A percentile compares a stretch with the other conserved stretches of the same genome.
phyloP scores from a whole-genome alignment of 164 flowering plant species.

The Umbilicus rupestris region DNA sequence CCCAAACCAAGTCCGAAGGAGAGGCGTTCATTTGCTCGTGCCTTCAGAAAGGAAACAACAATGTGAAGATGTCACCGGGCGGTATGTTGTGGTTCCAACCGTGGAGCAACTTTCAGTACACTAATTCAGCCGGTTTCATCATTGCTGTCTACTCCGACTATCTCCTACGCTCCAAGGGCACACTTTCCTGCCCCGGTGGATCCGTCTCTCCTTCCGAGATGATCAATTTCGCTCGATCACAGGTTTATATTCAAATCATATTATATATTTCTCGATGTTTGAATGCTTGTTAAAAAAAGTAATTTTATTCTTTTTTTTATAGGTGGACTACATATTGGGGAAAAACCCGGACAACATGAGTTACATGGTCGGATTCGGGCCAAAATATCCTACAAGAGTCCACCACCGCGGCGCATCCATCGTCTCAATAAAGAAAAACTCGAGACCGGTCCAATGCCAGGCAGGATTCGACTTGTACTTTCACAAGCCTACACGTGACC shows the following conservation, averaged over 20 bases:
- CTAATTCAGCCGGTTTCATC: constrained; percentile 26
- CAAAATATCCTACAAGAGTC: constrained; percentile 30
- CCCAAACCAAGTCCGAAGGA: constrained; percentile 21
- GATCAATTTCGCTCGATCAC: constrained; percentile 14
- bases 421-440: constrained; percentile 29
- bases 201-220: constrained; percentile 21
- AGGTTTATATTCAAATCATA: background rate
- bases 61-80: constrained; percentile 29
- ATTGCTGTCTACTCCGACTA: constrained; percentile 27
- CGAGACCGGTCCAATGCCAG: constrained; percentile 31
- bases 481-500: constrained; percentile 29
- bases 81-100: constrained; percentile 33
- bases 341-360: constrained; percentile 41
- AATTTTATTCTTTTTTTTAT: background rate
- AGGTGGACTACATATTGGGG: constrained; percentile 55
- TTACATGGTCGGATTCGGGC: constrained; percentile 63
- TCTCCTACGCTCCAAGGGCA: constrained; percentile 9
- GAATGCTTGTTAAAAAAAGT: background rate
- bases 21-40: constrained; percentile 44
- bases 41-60: constrained; percentile 34
- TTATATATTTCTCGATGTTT: no score
- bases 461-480: constrained; percentile 43
- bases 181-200: constrained; percentile 27
- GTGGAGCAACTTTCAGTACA: constrained; percentile 39
- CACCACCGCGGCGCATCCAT: constrained; percentile 73